Base-by-base conservation (phyloP, 495 filamentous ascomycete species). In the Arthonia radiata region DNA sequence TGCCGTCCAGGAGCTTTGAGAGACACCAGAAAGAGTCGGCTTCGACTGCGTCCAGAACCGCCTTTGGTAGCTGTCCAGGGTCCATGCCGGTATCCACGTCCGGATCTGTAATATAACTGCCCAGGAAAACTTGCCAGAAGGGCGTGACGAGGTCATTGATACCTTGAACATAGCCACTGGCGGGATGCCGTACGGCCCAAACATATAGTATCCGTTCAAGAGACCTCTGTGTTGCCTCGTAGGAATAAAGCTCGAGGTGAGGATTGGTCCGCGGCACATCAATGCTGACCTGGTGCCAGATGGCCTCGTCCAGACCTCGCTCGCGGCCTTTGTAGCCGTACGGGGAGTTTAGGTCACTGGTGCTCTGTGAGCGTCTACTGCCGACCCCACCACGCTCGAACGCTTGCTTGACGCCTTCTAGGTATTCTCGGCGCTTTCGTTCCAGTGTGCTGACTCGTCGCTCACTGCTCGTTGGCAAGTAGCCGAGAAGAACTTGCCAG, bases 221-320 rank as follows among this genome's bases (percentile, higher is more conserved):
- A 5, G 78, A 91, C 21, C 80, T 64, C 37, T 97, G 86, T 0
- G 86, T 94, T 11, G 83, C 81, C 47, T 94, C 89, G 44, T 90
- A 97, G 30, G 76, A 61, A 44, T 97, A 97, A 0, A 97, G 59
- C 33, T 80, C 71, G 24, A 97, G 68, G 50, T 94, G 89, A 14
- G 86, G 86, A 43, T 89, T 93, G 6, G 86, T 97, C 23, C 86
- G 73, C 5, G 86, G 86, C 13, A 97, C 89, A 44, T 97, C 86
- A 40, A 97, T 97, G 37, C 78, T 90, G 45, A 97, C 93, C 38
- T 97, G 86, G 46, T 97, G 86, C 86, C 86, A 97, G 27, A 97
- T 67, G 13, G 75, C 71, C 50, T 97, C 83, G 39, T 94, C 86
- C 13, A 97, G 55, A 5, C 86, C 86, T 39, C 81, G 57, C 15